Conservation (phyloP, 345 rosid species). For the Rhodamnia rubescens region DNA sequence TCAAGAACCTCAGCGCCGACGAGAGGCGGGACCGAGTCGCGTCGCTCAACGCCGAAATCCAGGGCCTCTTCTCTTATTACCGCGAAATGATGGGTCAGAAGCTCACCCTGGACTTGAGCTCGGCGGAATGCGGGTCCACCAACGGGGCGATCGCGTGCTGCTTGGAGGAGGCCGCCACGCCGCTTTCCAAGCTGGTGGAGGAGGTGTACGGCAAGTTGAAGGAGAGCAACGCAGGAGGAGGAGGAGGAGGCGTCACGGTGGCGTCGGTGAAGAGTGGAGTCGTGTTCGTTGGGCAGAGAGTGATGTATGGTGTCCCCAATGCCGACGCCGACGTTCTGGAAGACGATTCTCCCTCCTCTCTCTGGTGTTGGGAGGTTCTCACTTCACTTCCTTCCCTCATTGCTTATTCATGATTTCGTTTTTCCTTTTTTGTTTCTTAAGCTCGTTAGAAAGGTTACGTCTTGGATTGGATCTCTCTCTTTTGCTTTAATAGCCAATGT, state of each 20-base stretch:
- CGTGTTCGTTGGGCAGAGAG: constrained; percentile 65
- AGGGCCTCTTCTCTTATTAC: constrained; percentile 45
- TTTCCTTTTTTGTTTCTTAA: background rate
- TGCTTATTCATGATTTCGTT: background rate
- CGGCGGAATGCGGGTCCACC: constrained; percentile 19
- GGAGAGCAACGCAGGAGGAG: constrained; percentile 6
- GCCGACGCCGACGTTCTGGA: constrained; percentile 79
- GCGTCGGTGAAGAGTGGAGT: constrained; percentile 54
- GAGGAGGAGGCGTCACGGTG: constrained; percentile 9
- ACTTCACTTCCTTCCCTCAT: background rate
- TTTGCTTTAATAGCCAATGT: background rate
- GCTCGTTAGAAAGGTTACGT: background rate
- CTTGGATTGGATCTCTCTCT: background rate
- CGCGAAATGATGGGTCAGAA: constrained; percentile 23
- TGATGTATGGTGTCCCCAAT: constrained; percentile 57
- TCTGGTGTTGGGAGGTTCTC: constrained; percentile 98
- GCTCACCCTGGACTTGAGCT: constrained; percentile 12
- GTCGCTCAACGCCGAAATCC: constrained; percentile 28
- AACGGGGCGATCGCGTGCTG: constrained; percentile 45
- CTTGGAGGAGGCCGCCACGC: constrained; percentile 63
- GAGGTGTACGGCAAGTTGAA: constrained; percentile 28
- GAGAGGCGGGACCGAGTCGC: constrained; percentile 34
- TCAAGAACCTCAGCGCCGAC: constrained; percentile 14
- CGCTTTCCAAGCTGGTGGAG: constrained; percentile 57
- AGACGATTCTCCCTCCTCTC: constrained; percentile 46